These are phyloP conservation scores for Ligustrum vulgare DNA, from an alignment of 257 asterid species.

Conservation along the genomic window DNA sequence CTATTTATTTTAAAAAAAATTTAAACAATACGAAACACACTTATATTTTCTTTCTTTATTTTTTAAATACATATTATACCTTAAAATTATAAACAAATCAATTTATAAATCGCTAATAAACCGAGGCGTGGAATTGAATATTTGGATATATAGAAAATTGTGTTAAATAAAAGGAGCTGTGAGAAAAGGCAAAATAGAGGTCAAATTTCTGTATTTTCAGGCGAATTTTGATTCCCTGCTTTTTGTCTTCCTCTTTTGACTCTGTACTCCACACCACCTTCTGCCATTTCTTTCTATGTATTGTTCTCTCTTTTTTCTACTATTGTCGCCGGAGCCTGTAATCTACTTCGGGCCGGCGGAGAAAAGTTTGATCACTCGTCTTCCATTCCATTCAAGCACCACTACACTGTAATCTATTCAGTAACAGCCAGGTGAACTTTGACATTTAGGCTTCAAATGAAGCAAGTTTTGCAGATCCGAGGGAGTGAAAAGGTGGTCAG, in stretches of 20 bases:
- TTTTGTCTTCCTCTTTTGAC: background rate
- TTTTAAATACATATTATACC: too few relatives aligned
- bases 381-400: slow-evolving; percentile 12
- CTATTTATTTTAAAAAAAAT: too few relatives aligned
- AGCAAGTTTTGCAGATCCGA: slow-evolving; percentile 32
- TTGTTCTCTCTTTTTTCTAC: background rate
- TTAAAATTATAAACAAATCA: too few relatives aligned
- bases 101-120: too few relatives aligned
- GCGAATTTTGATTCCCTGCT: background rate
- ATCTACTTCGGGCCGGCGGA: background rate
- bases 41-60: too few relatives aligned
- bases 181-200: too few relatives aligned
- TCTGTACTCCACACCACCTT: background rate
- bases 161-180: too few relatives aligned
- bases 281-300: background rate
- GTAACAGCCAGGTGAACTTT: slow-evolving; percentile 7
- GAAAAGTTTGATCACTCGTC: background rate
- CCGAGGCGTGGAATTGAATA: too few relatives aligned
- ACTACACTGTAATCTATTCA: background rate
- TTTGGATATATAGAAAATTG: too few relatives aligned
- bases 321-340: background rate
- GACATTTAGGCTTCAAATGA: slow-evolving; percentile 24
- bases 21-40: too few relatives aligned
- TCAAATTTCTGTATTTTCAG: background rate
- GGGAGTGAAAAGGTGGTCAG: slow-evolving; percentile 17